Evolutionary conservation across 140 eudicot genomes (phyloP).

Genomic region (Bidens hawaiensis): DNA sequence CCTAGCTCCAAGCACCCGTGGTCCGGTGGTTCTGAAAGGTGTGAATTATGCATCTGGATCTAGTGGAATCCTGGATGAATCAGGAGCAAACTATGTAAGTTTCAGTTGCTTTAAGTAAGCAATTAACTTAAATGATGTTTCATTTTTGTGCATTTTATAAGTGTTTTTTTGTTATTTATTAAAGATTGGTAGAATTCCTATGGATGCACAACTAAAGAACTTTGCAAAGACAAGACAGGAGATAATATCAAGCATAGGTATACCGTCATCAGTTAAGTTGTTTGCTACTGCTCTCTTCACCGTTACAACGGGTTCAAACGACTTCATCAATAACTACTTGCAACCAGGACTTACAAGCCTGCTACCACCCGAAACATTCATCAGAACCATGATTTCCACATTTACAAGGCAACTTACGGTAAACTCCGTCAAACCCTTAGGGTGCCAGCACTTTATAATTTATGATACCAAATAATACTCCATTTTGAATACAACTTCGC

Average conservation of each 20-base stretch:
- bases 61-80: slow-evolving; percentile 23
- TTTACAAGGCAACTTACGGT: slow-evolving; percentile 23
- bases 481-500: no score
- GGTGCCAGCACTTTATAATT: no score
- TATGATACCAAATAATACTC: no score
- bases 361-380: slow-evolving; percentile 13
- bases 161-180: not conserved
- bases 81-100: slow-evolving; percentile 30
- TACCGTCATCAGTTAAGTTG: not conserved
- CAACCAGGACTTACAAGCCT: not conserved
- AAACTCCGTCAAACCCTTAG: no score
- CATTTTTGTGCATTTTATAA: not conserved
- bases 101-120: not conserved
- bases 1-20: slow-evolving; percentile 25
- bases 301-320: slow-evolving; percentile 26
- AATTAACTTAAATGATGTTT: not conserved
- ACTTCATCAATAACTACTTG: slow-evolving; percentile 30
- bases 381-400: slow-evolving; percentile 20
- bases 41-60: slow-evolving; percentile 34
- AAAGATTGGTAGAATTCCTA: slow-evolving; percentile 23
- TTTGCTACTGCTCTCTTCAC: slow-evolving; percentile 16
- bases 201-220: slow-evolving; percentile 27
- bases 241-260: slow-evolving; percentile 26
- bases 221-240: slow-evolving; percentile 21
- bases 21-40: slow-evolving; percentile 15